These are phyloP conservation scores for Ogataea nakhonphanomensis DNA, from an alignment of 805 yeast genomes.

Conservation along the genomic window DNA sequence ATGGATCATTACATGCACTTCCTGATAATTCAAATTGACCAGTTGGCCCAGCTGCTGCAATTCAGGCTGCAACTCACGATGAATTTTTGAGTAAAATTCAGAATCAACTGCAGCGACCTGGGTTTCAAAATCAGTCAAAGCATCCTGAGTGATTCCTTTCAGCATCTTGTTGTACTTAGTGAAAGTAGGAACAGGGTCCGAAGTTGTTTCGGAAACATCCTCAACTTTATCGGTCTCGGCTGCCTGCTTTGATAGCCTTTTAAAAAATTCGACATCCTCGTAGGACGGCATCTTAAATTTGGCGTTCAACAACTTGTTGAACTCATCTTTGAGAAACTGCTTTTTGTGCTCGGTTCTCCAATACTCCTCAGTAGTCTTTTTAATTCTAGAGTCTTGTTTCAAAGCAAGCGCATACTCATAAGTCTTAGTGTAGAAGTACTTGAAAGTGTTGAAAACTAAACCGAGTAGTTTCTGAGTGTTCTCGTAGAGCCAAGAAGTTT, in stretches of 20 bases:
- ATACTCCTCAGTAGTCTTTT: conserved; percentile 27
- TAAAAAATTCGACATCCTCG: conserved; percentile 25
- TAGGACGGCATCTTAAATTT: conserved; percentile 28
- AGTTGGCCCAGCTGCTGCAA: conserved; percentile 33
- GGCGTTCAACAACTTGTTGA: conserved; percentile 29
- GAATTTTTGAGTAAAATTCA: conserved; percentile 25
- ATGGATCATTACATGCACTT: conserved; percentile 25
- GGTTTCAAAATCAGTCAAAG: conserved; percentile 36
- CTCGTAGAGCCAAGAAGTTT: conserved; percentile 12
- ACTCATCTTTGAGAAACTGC: conserved; percentile 31
- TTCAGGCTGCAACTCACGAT: conserved; percentile 32
- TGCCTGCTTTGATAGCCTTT: conserved; percentile 16
- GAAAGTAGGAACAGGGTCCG: conserved; percentile 20
- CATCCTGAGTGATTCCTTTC: conserved; percentile 36
- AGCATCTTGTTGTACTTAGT: conserved; percentile 32
- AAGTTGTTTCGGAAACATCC: conserved; percentile 12
- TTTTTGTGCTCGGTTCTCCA: conserved; percentile 30
- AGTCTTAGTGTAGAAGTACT: conserved; percentile 9
- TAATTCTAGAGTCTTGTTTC: conserved; percentile 20
- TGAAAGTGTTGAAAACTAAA: conserved; percentile 3
- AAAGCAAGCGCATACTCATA: conserved; percentile 15
- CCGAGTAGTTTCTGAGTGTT: conserved; percentile 6
- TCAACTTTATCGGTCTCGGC: conserved; percentile 9
- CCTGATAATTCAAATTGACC: conserved; percentile 27
- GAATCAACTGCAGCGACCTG: conserved; percentile 34